Evolutionary conservation across 2,329 filamentous ascomycete genomes (phyloP).

Genomic region (Aspergillus caelatus): DNA sequence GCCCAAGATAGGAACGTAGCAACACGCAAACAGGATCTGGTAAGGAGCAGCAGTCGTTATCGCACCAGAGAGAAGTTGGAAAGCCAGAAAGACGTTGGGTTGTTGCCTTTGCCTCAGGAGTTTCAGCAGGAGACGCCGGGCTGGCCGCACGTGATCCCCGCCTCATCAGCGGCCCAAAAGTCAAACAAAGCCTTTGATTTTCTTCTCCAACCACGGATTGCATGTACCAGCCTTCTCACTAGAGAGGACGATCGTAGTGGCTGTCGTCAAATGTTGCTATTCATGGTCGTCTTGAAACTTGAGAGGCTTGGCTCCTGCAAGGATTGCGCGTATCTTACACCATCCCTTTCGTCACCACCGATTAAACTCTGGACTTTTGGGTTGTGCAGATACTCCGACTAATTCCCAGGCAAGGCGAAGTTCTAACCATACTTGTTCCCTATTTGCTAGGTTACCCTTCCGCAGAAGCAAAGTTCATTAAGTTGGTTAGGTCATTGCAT

Average conservation of each 20-base stretch:
- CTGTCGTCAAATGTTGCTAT: not conserved
- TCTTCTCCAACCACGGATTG: not conserved
- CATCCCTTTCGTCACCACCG: not conserved
- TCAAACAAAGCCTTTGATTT: not conserved
- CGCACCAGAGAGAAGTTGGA: not conserved
- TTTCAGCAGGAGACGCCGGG: constrained; percentile 2
- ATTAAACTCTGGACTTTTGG: not conserved
- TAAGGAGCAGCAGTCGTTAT: not conserved
- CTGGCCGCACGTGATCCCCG: constrained; percentile 6
- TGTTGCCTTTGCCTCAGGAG: constrained; percentile 5
- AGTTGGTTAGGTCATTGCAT: not conserved
- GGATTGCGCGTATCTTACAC: not conserved
- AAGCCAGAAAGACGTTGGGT: not conserved
- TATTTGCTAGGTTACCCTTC: not conserved
- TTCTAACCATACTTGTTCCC: not conserved
- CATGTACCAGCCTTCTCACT: not conserved
- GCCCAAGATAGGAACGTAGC: not conserved
- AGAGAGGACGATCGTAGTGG: not conserved
- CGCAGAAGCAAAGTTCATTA: not conserved
- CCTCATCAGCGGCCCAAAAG: not conserved
- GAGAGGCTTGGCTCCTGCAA: not conserved
- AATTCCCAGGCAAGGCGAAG: not conserved
- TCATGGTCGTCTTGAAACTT: not conserved
- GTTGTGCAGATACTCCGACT: not conserved
- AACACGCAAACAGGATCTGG: not conserved